A percentile compares a stretch with the other conserved stretches of the same genome.
These are phyloP conservation scores for Serendipita sp. DNA, from an alignment of 768 basidiomycete species.

Conservation along the genomic window DNA sequence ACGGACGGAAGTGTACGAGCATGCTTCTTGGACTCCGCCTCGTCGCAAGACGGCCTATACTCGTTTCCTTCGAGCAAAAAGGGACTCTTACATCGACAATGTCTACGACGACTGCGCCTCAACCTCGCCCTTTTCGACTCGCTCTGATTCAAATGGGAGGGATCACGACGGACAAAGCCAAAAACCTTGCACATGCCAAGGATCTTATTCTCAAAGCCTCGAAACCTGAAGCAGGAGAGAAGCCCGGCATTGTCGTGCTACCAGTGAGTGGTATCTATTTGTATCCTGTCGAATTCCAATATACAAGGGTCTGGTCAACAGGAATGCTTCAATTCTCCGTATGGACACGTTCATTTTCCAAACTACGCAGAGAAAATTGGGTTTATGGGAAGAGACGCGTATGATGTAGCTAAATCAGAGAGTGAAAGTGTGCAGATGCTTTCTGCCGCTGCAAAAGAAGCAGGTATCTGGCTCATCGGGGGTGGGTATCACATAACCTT, in stretches of 20 bases:
- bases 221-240: conserved; percentile 22
- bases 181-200: conserved; percentile 70
- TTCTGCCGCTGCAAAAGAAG: conserved; percentile 61
- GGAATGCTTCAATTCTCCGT: conserved; percentile 86
- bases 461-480: conserved; percentile 80
- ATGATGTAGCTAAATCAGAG: conserved; percentile 35
- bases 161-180: conserved; percentile 47
- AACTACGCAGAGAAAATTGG: conserved; percentile 68
- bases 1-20: neutral
- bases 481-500: conserved; percentile 28
- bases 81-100: too few relatives aligned
- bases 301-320: conserved; percentile 17
- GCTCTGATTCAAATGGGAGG: conserved; percentile 84
- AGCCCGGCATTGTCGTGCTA: conserved; percentile 68
- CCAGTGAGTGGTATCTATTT: conserved; percentile 36
- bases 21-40: neutral
- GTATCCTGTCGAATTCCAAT: neutral
- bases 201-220: conserved; percentile 67
- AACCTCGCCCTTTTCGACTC: conserved; percentile 45
- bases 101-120: too few relatives aligned
- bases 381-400: conserved; percentile 40
- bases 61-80: too few relatives aligned
- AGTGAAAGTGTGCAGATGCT: conserved; percentile 76
- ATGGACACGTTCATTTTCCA: conserved; percentile 66
- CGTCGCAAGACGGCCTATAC: neutral